These are phyloP conservation scores for Quercus mongolica DNA, from an alignment of 306 rosid species.

Conservation along the genomic window DNA sequence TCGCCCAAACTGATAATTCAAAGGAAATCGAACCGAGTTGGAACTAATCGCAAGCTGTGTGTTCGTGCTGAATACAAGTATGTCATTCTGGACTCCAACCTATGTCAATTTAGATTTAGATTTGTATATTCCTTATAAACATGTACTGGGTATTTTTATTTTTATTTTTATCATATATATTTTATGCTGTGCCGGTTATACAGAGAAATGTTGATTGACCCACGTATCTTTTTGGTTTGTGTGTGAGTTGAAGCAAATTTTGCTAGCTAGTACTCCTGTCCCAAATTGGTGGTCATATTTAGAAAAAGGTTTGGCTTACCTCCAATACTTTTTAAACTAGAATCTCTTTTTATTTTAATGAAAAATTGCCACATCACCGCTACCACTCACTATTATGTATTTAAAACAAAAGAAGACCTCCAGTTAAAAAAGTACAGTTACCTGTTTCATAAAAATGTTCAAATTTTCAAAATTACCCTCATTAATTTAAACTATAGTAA, in stretches of 20 bases:
- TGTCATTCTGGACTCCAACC: conserved; percentile 9
- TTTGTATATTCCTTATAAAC: not conserved
- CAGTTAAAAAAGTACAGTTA: no score
- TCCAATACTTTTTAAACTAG: no score
- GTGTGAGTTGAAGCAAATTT: not conserved
- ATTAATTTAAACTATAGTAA: no score
- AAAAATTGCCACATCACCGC: no score
- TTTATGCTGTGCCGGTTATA: not conserved
- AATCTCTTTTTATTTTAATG: no score
- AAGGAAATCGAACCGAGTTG: conserved; percentile 39
- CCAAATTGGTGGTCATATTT: no score
- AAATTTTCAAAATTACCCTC: no score
- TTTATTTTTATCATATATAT: not conserved
- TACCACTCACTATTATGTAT: no score
- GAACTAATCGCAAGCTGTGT: conserved; percentile 36
- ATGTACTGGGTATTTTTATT: not conserved
- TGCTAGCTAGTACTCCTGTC: not conserved
- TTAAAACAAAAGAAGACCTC: no score
- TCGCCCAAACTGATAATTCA: conserved; percentile 47
- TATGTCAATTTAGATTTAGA: not conserved
- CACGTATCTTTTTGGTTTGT: not conserved
- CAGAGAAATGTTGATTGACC: not conserved
- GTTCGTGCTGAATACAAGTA: conserved; percentile 73
- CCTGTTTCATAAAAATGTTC: no score
- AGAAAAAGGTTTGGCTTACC: no score